phyloP scores from a whole-genome alignment of 495 filamentous ascomycete species.

The Hypoxylon crocopeplum region DNA sequence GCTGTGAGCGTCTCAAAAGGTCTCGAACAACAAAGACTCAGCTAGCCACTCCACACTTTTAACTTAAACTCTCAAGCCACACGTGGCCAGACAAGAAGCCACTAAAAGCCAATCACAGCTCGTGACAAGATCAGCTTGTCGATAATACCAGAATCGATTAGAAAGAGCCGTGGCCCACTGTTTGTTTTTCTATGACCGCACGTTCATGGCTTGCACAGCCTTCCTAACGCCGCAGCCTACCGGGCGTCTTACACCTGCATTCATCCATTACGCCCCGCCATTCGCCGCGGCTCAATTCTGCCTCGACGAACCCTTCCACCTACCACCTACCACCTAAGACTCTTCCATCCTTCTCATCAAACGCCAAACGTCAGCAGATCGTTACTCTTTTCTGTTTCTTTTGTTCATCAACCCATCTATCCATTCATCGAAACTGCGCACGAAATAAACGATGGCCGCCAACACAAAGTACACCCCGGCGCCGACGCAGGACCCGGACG shows the following conservation, averaged over 20 bases:
- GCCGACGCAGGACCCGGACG: conserved; percentile 76
- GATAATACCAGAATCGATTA: conserved; percentile 3
- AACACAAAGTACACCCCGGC: conserved; percentile 74
- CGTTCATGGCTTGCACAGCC: conserved; percentile 5
- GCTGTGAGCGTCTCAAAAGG: no score
- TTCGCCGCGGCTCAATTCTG: conserved; percentile 11
- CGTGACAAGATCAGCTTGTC: not conserved
- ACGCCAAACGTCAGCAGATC: conserved; percentile 18
- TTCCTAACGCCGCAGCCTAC: not conserved
- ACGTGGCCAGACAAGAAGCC: not conserved
- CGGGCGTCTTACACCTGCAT: not conserved
- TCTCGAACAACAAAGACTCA: no score
- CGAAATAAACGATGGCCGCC: conserved; percentile 60
- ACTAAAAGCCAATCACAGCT: conserved; percentile 2
- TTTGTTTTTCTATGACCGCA: conserved; percentile 1
- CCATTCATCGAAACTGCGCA: not conserved
- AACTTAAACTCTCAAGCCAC: no score
- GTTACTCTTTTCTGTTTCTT: conserved; percentile 21
- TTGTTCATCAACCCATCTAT: conserved; percentile 1
- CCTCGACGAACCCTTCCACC: not conserved
- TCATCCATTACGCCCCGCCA: conserved; percentile 29
- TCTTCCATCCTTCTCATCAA: conserved; percentile 14
- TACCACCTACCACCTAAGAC: conserved; percentile 13
- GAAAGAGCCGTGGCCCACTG: conserved; percentile 1
- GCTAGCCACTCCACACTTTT: no score